These are phyloP conservation scores for Hypoxylon crocopeplum DNA, from an alignment of 495 filamentous ascomycete genomes.

Conservation along the genomic window DNA sequence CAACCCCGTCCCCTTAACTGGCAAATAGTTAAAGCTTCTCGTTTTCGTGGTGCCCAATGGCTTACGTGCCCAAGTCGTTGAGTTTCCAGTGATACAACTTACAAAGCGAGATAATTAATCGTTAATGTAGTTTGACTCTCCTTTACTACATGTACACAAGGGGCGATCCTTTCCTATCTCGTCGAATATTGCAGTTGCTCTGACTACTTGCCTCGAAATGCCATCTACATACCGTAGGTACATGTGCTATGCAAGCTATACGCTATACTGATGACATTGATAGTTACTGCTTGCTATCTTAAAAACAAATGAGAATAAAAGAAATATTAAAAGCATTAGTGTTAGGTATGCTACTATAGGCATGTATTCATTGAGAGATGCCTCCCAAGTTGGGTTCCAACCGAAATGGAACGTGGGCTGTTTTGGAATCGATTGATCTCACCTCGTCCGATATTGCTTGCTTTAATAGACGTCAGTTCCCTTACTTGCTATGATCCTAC, in stretches of 20 bases:
- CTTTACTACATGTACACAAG: constrained; percentile 16
- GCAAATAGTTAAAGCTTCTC: constrained; percentile 11
- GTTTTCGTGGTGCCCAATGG: constrained; percentile 35
- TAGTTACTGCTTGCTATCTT: too few species aligned
- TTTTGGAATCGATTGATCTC: constrained; percentile 34
- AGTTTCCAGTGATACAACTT: not conserved
- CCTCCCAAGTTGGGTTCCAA: constrained; percentile 7
- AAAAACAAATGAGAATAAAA: too few species aligned
- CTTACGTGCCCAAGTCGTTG: constrained; percentile 12
- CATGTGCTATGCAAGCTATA: too few species aligned
- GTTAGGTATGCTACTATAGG: constrained; percentile 1
- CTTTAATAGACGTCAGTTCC: constrained; percentile 1
- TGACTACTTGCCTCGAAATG: not conserved
- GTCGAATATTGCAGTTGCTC: constrained; percentile 12
- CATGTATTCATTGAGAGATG: too few species aligned
- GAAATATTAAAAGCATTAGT: too few species aligned
- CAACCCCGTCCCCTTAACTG: constrained; percentile 10
- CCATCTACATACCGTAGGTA: too few species aligned
- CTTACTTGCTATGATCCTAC: too few species aligned
- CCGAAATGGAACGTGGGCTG: constrained; percentile 26
- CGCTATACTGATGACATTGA: too few species aligned
- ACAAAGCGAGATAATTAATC: constrained; percentile 10
- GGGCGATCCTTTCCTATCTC: constrained; percentile 29
- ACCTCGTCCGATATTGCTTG: constrained; percentile 18
- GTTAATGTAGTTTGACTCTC: constrained; percentile 19